phyloP scores from a whole-genome alignment of 371 early-diverging fungal genomes.

The Apophysomyces trapeziformis region DNA sequence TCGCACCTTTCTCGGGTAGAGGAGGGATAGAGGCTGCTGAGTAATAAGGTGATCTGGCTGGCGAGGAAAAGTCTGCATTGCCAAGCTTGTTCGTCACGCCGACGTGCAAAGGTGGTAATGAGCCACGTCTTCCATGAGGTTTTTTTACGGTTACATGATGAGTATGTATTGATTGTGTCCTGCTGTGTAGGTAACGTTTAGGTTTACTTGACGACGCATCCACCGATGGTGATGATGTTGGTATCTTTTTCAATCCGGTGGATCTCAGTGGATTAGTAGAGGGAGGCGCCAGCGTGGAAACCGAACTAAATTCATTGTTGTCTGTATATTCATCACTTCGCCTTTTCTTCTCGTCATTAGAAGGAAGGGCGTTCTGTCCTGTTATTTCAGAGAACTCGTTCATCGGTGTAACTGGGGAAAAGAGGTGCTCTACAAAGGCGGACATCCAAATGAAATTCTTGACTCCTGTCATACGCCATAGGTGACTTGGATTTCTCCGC shows the following conservation, averaged over 20 bases:
- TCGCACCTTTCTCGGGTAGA: slow-evolving; percentile 27
- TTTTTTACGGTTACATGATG: not conserved
- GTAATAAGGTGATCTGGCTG: slow-evolving; percentile 24
- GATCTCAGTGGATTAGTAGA: slow-evolving; percentile 5
- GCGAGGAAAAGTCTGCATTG: slow-evolving; percentile 22
- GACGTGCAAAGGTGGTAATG: slow-evolving; percentile 14
- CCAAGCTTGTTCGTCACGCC: slow-evolving; percentile 18
- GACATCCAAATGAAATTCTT: not conserved
- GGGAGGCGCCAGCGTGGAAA: slow-evolving; percentile 3
- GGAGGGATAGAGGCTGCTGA: slow-evolving; percentile 21
- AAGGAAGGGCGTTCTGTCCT: not conserved
- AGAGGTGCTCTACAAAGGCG: not conserved
- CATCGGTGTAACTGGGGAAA: not conserved
- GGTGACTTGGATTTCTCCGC: slow-evolving; percentile 7
- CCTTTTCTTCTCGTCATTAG: slow-evolving; percentile 20
- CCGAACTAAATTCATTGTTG: not conserved
- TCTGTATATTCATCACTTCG: slow-evolving; percentile 17
- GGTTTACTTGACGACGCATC: slow-evolving; percentile 1
- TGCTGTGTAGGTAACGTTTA: slow-evolving; percentile 14
- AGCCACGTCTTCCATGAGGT: slow-evolving; percentile 20
- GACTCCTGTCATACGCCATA: too few relatives aligned
- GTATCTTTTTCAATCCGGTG: not conserved
- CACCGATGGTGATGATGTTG: slow-evolving; percentile 9
- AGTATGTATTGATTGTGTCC: slow-evolving; percentile 20
- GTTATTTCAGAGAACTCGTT: not conserved